phyloP scores from a whole-genome alignment of 1,284 basidiomycete species.

The Cutaneotrichosporon cutaneum region DNA sequence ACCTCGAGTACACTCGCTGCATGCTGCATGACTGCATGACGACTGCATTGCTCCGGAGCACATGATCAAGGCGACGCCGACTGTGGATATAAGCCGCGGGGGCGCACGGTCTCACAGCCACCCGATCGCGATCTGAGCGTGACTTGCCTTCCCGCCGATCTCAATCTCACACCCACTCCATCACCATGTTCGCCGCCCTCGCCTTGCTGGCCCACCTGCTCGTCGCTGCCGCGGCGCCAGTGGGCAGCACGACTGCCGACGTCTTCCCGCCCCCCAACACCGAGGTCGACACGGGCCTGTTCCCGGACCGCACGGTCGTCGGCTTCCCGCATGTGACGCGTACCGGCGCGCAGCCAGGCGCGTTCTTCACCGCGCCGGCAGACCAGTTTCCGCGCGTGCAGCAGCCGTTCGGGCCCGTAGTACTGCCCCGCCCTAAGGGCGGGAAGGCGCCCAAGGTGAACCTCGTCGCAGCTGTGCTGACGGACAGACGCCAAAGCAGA shows the following conservation, averaged over 20 bases:
- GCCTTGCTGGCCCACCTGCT: not conserved
- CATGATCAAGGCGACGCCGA: not conserved
- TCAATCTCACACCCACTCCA: not conserved
- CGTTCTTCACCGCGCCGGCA: constrained; percentile 56
- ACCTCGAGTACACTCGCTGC: not conserved
- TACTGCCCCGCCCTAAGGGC: constrained; percentile 49
- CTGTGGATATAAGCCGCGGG: not conserved
- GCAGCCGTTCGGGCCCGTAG: constrained; percentile 53
- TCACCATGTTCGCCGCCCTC: not conserved
- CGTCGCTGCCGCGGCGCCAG: not conserved
- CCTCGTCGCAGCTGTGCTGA: not conserved
- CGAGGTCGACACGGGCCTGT: constrained; percentile 43
- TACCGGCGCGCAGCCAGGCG: constrained; percentile 58
- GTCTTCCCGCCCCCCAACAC: constrained; percentile 37
- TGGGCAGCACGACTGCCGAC: constrained; percentile 36
- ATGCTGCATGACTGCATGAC: too few relatives aligned
- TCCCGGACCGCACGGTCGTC: constrained; percentile 56
- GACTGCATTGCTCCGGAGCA: not conserved
- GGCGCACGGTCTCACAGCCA: not conserved
- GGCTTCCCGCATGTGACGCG: constrained; percentile 58
- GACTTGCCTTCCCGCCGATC: not conserved
- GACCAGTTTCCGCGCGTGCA: constrained; percentile 51
- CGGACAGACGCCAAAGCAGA: constrained; percentile 1
- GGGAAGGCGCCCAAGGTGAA: constrained; percentile 2
- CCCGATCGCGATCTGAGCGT: not conserved